phyloP scores from a whole-genome alignment of 768 basidiomycete species.

The Mycena olivaceomarginata region DNA sequence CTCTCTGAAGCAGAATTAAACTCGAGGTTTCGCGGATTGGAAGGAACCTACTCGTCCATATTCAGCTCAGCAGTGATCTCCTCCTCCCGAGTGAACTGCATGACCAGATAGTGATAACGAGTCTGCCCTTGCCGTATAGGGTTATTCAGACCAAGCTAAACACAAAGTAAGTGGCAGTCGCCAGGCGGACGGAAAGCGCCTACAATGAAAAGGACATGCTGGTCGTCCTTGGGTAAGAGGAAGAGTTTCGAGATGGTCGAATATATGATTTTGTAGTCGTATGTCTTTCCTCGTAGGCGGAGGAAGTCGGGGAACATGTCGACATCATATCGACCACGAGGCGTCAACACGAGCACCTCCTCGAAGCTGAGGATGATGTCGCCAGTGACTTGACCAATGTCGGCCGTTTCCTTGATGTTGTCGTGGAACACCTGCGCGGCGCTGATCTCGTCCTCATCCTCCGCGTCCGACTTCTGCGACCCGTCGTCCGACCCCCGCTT shows the following conservation, averaged over 20 bases:
- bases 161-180: conserved; percentile 8
- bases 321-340: conserved; percentile 97
- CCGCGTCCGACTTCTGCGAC: conserved; percentile 83
- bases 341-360: conserved; percentile 95
- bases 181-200: conserved; percentile 51
- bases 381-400: conserved; percentile 93
- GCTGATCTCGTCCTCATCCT: conserved; percentile 87
- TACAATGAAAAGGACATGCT: conserved; percentile 96
- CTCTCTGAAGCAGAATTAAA: conserved; percentile 67
- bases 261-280: conserved; percentile 98
- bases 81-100: conserved; percentile 98
- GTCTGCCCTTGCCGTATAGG: conserved; percentile 99
- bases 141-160: conserved; percentile 90
- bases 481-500: conserved; percentile 80
- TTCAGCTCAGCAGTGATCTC: conserved; percentile 97
- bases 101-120: conserved; percentile 97
- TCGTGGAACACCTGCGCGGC: conserved; percentile 99
- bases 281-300: conserved; percentile 97
- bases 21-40: conserved; percentile 3
- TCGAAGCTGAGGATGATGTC: conserved; percentile 96
- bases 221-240: conserved; percentile 96
- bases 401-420: conserved; percentile 95
- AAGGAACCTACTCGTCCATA: conserved; percentile 85
- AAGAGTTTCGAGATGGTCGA: conserved; percentile 91
- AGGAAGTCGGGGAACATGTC: conserved; percentile 98